Percentiles rank a stretch among this genome's conserved stretches.
Evolutionary conservation across 108 stramenopile species (phyloP).

Genomic region (Cylindrotheca fusiformis): DNA sequence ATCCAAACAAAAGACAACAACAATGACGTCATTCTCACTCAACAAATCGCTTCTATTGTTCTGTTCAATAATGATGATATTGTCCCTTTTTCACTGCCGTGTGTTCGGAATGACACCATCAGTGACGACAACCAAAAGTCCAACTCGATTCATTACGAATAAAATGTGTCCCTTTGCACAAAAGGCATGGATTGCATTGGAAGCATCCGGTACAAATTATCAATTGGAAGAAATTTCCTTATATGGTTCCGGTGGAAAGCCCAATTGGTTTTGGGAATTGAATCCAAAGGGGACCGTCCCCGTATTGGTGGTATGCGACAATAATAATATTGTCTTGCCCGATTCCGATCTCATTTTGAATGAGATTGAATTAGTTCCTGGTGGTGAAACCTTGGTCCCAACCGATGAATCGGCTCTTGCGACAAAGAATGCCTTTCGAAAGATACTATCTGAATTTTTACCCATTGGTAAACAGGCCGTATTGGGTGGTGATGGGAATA

Average conservation of each 20-base stretch:
- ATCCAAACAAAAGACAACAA: too few relatives aligned
- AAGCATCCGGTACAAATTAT: constrained; percentile 45
- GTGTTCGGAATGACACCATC: too few relatives aligned
- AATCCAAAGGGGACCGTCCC: constrained; percentile 79
- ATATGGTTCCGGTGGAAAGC: constrained; percentile 78
- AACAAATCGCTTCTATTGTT: too few relatives aligned
- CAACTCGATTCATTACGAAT: constrained; percentile 60
- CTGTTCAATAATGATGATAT: too few relatives aligned
- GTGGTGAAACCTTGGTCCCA: constrained; percentile 2
- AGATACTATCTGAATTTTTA: constrained; percentile 39
- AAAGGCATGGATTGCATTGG: constrained; percentile 83
- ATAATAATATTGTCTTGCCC: constrained; percentile 27
- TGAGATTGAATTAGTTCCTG: constrained; percentile 32
- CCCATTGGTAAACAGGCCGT: constrained; percentile 77
- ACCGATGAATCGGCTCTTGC: constrained; percentile 2
- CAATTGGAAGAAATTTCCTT: constrained; percentile 62
- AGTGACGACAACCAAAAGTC: constrained; percentile 1
- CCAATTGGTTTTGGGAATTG: constrained; percentile 80
- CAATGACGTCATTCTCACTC: too few relatives aligned
- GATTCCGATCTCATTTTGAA: constrained; percentile 80
- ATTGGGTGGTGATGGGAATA: constrained; percentile 44
- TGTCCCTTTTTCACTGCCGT: too few relatives aligned
- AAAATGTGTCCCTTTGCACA: constrained; percentile 78
- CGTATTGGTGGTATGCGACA: constrained; percentile 41
- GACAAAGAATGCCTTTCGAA: constrained; percentile 49